Evolutionary conservation across 2,329 filamentous ascomycete genomes (phyloP), one percentile per base, ranked within the genome.

Genomic region (Fusarium albosuccineum): DNA sequence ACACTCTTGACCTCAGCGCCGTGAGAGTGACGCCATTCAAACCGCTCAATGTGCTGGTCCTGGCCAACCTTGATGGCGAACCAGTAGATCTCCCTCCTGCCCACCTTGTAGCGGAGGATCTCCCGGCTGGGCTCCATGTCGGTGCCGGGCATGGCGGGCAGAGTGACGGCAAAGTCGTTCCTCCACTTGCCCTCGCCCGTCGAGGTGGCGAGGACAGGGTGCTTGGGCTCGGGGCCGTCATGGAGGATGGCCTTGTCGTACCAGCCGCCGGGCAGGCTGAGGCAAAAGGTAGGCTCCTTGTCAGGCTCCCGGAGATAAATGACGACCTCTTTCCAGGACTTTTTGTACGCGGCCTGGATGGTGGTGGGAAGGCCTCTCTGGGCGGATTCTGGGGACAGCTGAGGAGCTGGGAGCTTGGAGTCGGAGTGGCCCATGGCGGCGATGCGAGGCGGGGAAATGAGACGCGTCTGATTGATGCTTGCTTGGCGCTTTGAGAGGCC

Each of bases 221-320:
- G 26, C 1, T 62, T 48, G 5, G 34, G 17, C 2, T 9, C 59
- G n/a, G 56, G 36, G 3, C 29, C 53, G 3, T 46, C 42, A 17
- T 70, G 46, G 6, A 70, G 29, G 5, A 52, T n/a, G 10, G 72
- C 45, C 16, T 40, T 42, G 9, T 57, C 62, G 26, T 57, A 66
- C 37, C 49, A 54, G 26, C 29, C 57, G 3, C 27, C 4, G 5
- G 56, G 54, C 1, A 63, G 17, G 11, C 10, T 42, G 13, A 62
- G 3, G 13, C 48, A 34, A 30, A 62, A 58, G 4, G 33, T 40
- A 6, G 50, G 57, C 0, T 65, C 42, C 16, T 39, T 36, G 10
- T 51, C 27, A 9, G 60, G 63, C 27, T 61, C 57, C 42, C 29
- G 39, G 14, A 71, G 29, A 9, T 16, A 13, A n/a, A 59, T 37